These are phyloP conservation scores for Trypanosomatidae sp. DNA, from an alignment of 208 protist species.

Conservation along the genomic window DNA sequence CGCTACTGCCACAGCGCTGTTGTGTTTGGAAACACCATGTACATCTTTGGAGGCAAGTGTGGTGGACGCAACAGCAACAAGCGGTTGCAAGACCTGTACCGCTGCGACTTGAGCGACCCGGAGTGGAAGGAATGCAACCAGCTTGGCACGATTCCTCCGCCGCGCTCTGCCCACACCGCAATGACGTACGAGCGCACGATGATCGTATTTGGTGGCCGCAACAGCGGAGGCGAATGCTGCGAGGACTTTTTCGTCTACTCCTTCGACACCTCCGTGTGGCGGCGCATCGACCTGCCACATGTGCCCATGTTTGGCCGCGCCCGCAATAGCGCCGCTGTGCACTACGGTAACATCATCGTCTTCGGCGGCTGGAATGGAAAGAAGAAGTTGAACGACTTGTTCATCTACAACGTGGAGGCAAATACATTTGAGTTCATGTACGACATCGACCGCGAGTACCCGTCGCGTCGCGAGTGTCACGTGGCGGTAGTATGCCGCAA, in stretches of 20 bases:
- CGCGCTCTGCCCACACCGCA: slow-evolving; percentile 83
- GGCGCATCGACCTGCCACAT: slow-evolving; percentile 39
- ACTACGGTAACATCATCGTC: slow-evolving; percentile 79
- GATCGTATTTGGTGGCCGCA: slow-evolving; percentile 89
- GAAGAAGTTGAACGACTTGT: slow-evolving; percentile 89
- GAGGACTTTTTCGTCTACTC: slow-evolving; percentile 85
- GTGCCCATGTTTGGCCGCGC: slow-evolving; percentile 70
- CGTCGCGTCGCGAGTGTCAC: slow-evolving; percentile 84
- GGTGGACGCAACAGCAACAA: slow-evolving; percentile 88
- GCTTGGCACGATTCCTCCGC: slow-evolving; percentile 44
- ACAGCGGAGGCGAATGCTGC: slow-evolving; percentile 75
- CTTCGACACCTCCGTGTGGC: slow-evolving; percentile 81
- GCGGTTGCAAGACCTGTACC: slow-evolving; percentile 72
- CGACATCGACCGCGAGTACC: slow-evolving; percentile 67
- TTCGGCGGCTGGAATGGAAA: slow-evolving; percentile 90
- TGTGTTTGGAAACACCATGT: slow-evolving; percentile 74
- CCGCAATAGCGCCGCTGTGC: slow-evolving; percentile 85
- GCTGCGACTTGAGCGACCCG: slow-evolving; percentile 35
- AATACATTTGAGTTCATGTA: slow-evolving; percentile 62
- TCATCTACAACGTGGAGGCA: slow-evolving; percentile 81
- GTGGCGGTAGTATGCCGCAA: slow-evolving; percentile 82
- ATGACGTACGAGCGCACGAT: slow-evolving; percentile 84
- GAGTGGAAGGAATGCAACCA: slow-evolving; percentile 57
- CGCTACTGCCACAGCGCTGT: slow-evolving; percentile 89
- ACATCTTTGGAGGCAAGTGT: slow-evolving; percentile 90